These are phyloP conservation scores for Geoglossum cookeanum DNA, from an alignment of 2,329 filamentous ascomycete genomes.

Conservation along the genomic window DNA sequence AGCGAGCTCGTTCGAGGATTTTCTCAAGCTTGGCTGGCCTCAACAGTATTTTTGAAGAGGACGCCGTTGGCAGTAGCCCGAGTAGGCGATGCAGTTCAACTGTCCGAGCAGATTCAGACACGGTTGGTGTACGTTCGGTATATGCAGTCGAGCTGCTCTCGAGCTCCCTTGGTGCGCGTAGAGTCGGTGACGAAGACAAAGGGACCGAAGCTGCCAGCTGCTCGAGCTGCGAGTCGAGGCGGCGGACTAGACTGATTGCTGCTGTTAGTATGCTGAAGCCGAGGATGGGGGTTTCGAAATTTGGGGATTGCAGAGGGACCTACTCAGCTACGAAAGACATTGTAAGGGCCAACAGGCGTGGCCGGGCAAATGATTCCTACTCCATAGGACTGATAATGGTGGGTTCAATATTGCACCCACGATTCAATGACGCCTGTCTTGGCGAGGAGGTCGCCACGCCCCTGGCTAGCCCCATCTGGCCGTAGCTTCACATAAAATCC, in stretches of 20 bases:
- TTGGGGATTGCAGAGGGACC: slow-evolving; percentile 8
- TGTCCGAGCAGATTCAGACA: slow-evolving; percentile 32
- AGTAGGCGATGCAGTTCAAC: slow-evolving; percentile 45
- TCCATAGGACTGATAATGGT: too few relatives aligned
- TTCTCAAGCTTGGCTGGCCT: slow-evolving; percentile 37
- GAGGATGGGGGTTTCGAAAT: not conserved
- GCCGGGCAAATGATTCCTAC: too few relatives aligned
- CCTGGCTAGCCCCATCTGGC: not conserved
- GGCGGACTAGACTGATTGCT: slow-evolving; percentile 36
- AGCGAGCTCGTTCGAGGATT: slow-evolving; percentile 42
- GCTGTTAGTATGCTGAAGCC: not conserved
- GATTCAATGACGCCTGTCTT: too few relatives aligned
- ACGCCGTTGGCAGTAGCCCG: slow-evolving; percentile 50
- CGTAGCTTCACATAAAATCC: not conserved
- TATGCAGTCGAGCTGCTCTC: slow-evolving; percentile 9
- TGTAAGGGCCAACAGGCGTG: slow-evolving; percentile 4
- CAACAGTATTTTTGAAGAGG: slow-evolving; percentile 44
- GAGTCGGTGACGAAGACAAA: slow-evolving; percentile 7
- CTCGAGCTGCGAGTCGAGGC: slow-evolving; percentile 46
- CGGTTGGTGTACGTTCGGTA: slow-evolving; percentile 20
- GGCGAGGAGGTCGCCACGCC: too few relatives aligned
- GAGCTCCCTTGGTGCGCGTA: slow-evolving; percentile 6
- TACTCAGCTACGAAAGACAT: slow-evolving; percentile 32
- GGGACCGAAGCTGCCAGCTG: slow-evolving; percentile 23
- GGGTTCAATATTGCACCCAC: too few relatives aligned